Conservation (phyloP, 495 filamentous ascomycete species). For the Daldinia vernicosa region DNA sequence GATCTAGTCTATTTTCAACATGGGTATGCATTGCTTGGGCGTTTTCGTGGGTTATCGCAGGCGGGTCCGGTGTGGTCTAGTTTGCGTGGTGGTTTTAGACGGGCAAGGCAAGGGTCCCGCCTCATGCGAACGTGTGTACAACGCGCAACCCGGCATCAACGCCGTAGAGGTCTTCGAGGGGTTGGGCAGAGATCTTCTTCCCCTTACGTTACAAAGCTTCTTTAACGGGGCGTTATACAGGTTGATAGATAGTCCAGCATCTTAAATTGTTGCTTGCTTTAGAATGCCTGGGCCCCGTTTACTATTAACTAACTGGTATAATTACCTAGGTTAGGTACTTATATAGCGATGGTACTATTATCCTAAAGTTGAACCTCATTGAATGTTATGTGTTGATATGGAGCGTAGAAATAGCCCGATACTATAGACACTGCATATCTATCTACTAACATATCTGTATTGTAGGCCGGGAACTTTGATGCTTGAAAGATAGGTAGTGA, state of each 20-base stretch:
- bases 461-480: too few species aligned
- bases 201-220: not conserved
- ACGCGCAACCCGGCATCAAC: not conserved
- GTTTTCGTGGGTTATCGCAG: constrained; percentile 5
- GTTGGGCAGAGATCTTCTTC: not conserved
- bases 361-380: too few species aligned
- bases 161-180: not conserved
- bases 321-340: too few species aligned
- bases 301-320: not conserved
- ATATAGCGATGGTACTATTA: too few species aligned
- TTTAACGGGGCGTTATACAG: not conserved
- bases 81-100: constrained; percentile 10
- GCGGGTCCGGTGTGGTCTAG: not conserved
- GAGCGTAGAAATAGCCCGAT: too few species aligned
- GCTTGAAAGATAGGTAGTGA: too few species aligned
- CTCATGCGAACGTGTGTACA: constrained; percentile 2
- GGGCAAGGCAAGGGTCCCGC: not conserved
- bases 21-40: constrained; percentile 26
- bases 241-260: not conserved
- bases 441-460: too few species aligned
- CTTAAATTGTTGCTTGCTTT: not conserved
- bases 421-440: too few species aligned
- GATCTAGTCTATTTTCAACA: constrained; percentile 5
- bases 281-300: not conserved
- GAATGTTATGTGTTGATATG: too few species aligned